Conservation (phyloP, 2,329 filamentous ascomycete genomes). For the Hypoxylon sp. region DNA sequence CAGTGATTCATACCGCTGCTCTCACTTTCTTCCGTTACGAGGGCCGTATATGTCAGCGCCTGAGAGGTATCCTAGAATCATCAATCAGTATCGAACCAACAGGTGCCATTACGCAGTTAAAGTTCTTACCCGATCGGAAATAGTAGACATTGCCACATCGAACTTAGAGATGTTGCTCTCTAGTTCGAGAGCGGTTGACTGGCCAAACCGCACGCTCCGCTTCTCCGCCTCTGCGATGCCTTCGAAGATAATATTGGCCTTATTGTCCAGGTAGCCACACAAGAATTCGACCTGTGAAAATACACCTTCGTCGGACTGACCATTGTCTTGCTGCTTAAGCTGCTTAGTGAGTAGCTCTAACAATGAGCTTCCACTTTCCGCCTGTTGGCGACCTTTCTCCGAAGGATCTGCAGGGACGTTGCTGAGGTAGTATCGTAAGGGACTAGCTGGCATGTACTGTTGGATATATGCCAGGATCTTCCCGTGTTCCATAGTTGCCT, state of each 20-base stretch:
- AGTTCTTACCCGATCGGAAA: constrained; percentile 54
- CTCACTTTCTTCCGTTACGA: constrained; percentile 57
- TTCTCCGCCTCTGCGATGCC: constrained; percentile 79
- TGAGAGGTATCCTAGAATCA: constrained; percentile 54
- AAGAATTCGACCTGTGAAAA: constrained; percentile 76
- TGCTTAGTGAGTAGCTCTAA: constrained; percentile 66
- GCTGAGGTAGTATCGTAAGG: constrained; percentile 73
- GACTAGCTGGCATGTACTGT: constrained; percentile 76
- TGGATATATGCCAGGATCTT: constrained; percentile 85
- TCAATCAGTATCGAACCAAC: constrained; percentile 25
- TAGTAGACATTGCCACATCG: constrained; percentile 71
- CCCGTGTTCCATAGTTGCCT: constrained; percentile 79
- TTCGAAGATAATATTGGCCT: constrained; percentile 74
- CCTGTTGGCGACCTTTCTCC: constrained; percentile 61
- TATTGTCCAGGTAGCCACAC: constrained; percentile 69
- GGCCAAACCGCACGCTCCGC: constrained; percentile 77
- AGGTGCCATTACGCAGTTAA: not conserved
- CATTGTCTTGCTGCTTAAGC: constrained; percentile 62
- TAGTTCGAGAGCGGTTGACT: constrained; percentile 63
- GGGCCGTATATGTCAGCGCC: constrained; percentile 59
- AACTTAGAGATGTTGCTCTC: constrained; percentile 63
- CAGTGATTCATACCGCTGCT: constrained; percentile 55
- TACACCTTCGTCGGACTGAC: constrained; percentile 63
- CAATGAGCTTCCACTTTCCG: constrained; percentile 62
- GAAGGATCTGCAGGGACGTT: constrained; percentile 66